These are phyloP conservation scores for Termitomyces sp. DNA, from an alignment of 768 basidiomycete genomes.

Conservation along the genomic window DNA sequence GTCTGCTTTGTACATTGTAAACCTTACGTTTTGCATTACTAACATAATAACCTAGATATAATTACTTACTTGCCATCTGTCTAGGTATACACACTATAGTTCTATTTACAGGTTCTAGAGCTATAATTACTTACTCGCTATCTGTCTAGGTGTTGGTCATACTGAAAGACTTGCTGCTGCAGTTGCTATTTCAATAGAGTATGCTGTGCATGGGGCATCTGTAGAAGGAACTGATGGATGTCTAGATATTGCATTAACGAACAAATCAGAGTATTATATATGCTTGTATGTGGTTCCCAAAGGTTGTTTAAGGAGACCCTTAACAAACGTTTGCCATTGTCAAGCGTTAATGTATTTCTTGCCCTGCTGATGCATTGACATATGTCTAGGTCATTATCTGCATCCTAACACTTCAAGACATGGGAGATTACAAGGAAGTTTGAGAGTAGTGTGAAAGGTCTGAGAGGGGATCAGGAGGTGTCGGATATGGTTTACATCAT, in stretches of 20 bases:
- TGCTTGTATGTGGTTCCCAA: constrained; percentile 57
- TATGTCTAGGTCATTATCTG: constrained; percentile 66
- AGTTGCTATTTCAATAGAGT: no score
- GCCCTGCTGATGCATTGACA: background rate
- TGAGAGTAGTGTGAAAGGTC: constrained; percentile 52
- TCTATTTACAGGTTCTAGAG: no score
- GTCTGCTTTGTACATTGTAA: no score
- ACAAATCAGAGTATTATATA: constrained; percentile 86
- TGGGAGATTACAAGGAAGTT: constrained; percentile 36
- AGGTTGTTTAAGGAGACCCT: constrained; percentile 72
- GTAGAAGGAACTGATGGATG: background rate
- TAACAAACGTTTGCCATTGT: constrained; percentile 32
- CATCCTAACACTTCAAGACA: constrained; percentile 84
- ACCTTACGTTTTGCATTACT: no score
- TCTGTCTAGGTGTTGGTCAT: no score
- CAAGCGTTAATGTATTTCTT: background rate
- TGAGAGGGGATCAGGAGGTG: constrained; percentile 59
- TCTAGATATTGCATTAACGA: constrained; percentile 57
- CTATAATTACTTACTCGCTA: no score
- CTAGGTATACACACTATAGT: no score
- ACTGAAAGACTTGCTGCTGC: no score
- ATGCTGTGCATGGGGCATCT: background rate
- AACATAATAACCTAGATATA: no score
- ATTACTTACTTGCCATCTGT: no score
- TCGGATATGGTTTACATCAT: constrained; percentile 82